These are phyloP conservation scores for Pezicula radicicola DNA, from an alignment of 2,329 filamentous ascomycete genomes.

Conservation along the genomic window DNA sequence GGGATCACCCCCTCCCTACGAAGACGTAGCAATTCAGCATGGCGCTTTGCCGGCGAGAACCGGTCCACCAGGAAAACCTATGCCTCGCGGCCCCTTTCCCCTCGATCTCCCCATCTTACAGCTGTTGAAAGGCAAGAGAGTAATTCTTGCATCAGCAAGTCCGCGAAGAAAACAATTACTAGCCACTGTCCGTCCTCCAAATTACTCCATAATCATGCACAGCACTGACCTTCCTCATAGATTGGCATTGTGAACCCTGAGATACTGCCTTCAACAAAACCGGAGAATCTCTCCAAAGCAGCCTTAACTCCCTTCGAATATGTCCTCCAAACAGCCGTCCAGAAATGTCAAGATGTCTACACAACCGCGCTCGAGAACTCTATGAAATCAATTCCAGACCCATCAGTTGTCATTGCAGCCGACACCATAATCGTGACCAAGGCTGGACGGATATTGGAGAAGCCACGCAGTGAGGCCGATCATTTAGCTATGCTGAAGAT, in stretches of 20 bases:
- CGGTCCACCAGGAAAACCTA: slow-evolving; percentile 12
- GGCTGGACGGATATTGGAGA: slow-evolving; percentile 80
- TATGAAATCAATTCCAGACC: slow-evolving; percentile 51
- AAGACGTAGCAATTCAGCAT: slow-evolving; percentile 19
- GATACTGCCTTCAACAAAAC: slow-evolving; percentile 76
- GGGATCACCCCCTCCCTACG: slow-evolving; percentile 22
- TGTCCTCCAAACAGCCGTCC: slow-evolving; percentile 79
- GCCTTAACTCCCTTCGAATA: slow-evolving; percentile 81
- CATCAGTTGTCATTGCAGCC: slow-evolving; percentile 81
- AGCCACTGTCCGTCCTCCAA: slow-evolving; percentile 50
- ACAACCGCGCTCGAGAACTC: slow-evolving; percentile 34
- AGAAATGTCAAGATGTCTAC: slow-evolving; percentile 75
- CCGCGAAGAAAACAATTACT: slow-evolving; percentile 82
- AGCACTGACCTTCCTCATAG: slow-evolving; percentile 36
- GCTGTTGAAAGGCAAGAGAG: slow-evolving; percentile 71
- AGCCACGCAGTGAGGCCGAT: slow-evolving; percentile 77
- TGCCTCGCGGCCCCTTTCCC: slow-evolving; percentile 50
- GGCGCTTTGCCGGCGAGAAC: slow-evolving; percentile 17
- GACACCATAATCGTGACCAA: slow-evolving; percentile 85
- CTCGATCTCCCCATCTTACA: slow-evolving; percentile 78
- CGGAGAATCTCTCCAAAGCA: slow-evolving; percentile 81
- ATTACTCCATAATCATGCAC: background rate
- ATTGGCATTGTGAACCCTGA: slow-evolving; percentile 81
- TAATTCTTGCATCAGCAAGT: slow-evolving; percentile 88
- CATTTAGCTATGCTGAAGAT: slow-evolving; percentile 82